Conservation (phyloP, 768 basidiomycete species). For the Tylopilus balloui region DNA sequence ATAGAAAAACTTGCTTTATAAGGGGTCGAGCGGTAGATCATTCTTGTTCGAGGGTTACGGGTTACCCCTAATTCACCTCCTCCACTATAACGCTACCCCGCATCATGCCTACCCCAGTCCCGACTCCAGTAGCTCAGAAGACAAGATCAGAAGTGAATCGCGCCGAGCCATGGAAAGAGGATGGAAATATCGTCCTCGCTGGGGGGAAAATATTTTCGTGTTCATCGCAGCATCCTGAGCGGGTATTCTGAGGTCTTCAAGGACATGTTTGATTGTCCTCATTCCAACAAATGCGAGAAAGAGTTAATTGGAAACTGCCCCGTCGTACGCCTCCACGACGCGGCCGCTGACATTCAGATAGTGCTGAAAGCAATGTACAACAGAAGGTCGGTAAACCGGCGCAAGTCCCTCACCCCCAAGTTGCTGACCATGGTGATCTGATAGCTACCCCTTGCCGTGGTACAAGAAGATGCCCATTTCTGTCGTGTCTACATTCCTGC, state of each 20-base stretch:
- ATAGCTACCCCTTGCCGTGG: conserved; percentile 1
- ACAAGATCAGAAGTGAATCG: background rate
- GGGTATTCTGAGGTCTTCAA: conserved; percentile 29
- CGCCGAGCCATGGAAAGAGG: conserved; percentile 24
- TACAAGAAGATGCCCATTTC: background rate
- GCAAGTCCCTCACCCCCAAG: background rate
- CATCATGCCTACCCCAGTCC: background rate
- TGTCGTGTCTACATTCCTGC: conserved; percentile 6
- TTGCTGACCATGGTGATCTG: background rate
- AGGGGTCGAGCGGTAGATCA: too few relatives aligned
- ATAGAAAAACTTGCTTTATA: background rate
- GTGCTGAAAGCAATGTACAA: conserved; percentile 18
- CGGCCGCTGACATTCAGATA: conserved; percentile 6
- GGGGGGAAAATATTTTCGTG: conserved; percentile 27
- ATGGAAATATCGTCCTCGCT: conserved; percentile 29
- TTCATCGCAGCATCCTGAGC: conserved; percentile 28
- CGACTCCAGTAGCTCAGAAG: background rate
- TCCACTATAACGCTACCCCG: background rate
- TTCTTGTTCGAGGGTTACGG: too few relatives aligned
- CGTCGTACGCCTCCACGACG: conserved; percentile 15
- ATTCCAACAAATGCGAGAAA: background rate
- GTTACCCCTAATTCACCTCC: background rate
- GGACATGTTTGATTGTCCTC: conserved; percentile 24
- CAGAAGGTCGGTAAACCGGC: conserved; percentile 2
- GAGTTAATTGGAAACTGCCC: conserved; percentile 18